phyloP scores from a whole-genome alignment of 2,329 filamentous ascomycete species.

The Colletotrichum eremochloae region DNA sequence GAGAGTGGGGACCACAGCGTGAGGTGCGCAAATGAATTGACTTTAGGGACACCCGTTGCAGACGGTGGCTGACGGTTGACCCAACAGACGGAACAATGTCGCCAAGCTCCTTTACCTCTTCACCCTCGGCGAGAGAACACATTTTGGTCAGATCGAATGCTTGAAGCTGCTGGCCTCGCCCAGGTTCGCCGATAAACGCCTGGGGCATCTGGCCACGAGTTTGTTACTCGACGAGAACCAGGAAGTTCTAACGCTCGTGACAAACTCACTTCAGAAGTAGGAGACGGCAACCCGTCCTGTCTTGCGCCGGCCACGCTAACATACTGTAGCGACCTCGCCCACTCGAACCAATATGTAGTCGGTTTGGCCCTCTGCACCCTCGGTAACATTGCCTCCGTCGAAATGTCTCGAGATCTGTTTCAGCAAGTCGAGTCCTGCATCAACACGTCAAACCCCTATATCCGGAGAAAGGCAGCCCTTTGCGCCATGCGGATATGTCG shows the following conservation, averaged over 20 bases:
- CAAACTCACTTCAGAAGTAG: slow-evolving; percentile 97
- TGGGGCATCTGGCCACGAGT: slow-evolving; percentile 97
- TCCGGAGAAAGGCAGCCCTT: slow-evolving; percentile 95
- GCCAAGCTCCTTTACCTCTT: slow-evolving; percentile 98
- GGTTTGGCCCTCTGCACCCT: slow-evolving; percentile 95
- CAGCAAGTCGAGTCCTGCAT: slow-evolving; percentile 94
- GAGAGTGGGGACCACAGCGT: slow-evolving; percentile 93
- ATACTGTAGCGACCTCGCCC: slow-evolving; percentile 83
- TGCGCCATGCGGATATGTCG: slow-evolving; percentile 99
- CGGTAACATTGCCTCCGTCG: slow-evolving; percentile 96
- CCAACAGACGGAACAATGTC: slow-evolving; percentile 91
- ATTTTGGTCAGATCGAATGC: slow-evolving; percentile 99
- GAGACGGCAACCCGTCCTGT: neutral
- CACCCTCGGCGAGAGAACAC: slow-evolving; percentile 95
- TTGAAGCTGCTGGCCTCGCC: slow-evolving; percentile 96
- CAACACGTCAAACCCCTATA: slow-evolving; percentile 97
- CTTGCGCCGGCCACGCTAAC: slow-evolving; percentile 51
- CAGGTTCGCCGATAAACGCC: slow-evolving; percentile 95
- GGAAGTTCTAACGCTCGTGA: slow-evolving; percentile 96
- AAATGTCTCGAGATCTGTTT: slow-evolving; percentile 98
- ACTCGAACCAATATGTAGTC: slow-evolving; percentile 98
- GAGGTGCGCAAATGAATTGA: slow-evolving; percentile 71
- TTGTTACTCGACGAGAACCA: slow-evolving; percentile 97
- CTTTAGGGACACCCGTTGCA: slow-evolving; percentile 25
- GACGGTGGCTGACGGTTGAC: slow-evolving; percentile 40